Percentiles rank a stretch among this genome's conserved stretches.
phyloP scores from a whole-genome alignment of 208 protist species.

The Acanthamoeba castellanii region DNA sequence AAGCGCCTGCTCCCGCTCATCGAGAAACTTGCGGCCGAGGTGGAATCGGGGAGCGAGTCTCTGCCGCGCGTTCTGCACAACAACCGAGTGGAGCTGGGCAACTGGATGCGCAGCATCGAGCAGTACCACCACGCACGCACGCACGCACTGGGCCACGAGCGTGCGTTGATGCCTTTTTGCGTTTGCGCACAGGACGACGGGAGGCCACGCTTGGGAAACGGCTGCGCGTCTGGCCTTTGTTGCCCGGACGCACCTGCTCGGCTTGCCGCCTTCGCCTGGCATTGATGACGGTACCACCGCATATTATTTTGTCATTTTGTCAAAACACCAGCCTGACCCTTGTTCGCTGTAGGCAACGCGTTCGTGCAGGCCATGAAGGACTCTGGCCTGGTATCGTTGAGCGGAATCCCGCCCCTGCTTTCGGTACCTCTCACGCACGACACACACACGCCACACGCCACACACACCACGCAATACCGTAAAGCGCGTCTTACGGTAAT shows the following conservation, averaged over 20 bases:
- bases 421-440: not conserved
- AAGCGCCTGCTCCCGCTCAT: not conserved
- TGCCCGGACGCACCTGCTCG: not conserved
- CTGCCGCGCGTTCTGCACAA: not conserved
- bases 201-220: not conserved
- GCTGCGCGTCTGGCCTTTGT: conserved; percentile 43
- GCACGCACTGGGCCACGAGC: not conserved
- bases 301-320: no score
- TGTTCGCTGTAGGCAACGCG: not conserved
- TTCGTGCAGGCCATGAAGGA: not conserved
- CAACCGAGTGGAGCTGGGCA: not conserved
- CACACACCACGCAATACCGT: no score
- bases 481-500: no score
- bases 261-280: not conserved
- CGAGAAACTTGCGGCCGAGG: not conserved
- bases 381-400: not conserved
- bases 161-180: not conserved
- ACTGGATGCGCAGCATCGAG: not conserved
- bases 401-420: not conserved
- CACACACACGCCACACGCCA: no score
- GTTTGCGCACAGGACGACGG: not conserved
- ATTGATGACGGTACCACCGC: not conserved
- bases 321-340: no score
- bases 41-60: not conserved
- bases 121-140: not conserved